Evolutionary conservation across 169 alveolate genomes (phyloP).

Genomic region (Cytauxzoon felis): DNA sequence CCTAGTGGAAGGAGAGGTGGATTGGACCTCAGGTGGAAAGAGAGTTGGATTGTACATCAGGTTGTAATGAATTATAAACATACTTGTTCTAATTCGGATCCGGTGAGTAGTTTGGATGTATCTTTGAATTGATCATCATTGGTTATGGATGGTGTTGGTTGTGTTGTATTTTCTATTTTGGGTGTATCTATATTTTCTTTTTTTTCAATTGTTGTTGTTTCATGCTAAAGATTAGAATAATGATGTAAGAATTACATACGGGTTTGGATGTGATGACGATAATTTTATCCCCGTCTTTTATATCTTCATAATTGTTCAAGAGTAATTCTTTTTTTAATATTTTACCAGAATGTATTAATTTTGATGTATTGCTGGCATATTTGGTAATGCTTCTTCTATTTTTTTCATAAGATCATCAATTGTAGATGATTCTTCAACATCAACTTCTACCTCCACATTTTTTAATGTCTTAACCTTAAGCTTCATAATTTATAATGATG

Average conservation of each 20-base stretch:
- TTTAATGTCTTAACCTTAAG: conserved; percentile 77
- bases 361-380: conserved; percentile 74
- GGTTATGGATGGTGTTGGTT: too few relatives aligned
- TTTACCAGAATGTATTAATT: conserved; percentile 80
- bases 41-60: too few relatives aligned
- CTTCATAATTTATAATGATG: conserved; percentile 53
- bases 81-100: too few relatives aligned
- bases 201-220: too few relatives aligned
- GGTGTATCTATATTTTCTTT: too few relatives aligned
- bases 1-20: too few relatives aligned
- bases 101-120: too few relatives aligned
- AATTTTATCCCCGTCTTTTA: conserved; percentile 78
- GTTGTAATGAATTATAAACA: too few relatives aligned
- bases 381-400: conserved; percentile 63
- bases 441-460: conserved; percentile 77
- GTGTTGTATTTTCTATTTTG: too few relatives aligned
- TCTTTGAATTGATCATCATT: too few relatives aligned
- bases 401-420: conserved; percentile 68
- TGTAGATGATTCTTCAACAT: conserved; percentile 67
- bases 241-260: conserved; percentile 23
- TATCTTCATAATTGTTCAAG: conserved; percentile 65
- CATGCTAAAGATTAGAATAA: too few relatives aligned
- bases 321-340: conserved; percentile 63
- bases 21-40: too few relatives aligned
- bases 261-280: conserved; percentile 66